Conservation (phyloP, 768 basidiomycete genomes). For the Boletus bicolor region DNA sequence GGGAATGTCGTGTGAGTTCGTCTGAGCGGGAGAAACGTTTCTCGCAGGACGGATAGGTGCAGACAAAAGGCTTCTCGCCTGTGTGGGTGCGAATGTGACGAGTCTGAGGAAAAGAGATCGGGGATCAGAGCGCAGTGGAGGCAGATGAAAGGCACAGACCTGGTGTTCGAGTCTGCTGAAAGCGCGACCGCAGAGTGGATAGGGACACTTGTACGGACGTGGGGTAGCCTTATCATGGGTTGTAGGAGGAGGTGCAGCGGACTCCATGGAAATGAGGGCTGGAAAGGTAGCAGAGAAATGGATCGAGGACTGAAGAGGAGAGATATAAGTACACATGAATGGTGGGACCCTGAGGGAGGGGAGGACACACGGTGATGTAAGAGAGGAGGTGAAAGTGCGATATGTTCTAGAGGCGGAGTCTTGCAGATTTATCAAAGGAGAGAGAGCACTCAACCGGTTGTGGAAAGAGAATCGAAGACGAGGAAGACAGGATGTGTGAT, state of each 20-base stretch:
- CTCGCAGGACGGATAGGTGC: slow-evolving; percentile 91
- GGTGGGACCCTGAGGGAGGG: slow-evolving; percentile 12
- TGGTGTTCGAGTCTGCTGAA: slow-evolving; percentile 97
- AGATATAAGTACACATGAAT: slow-evolving; percentile 31
- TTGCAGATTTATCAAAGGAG: slow-evolving; percentile 22
- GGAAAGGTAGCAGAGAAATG: slow-evolving; percentile 13
- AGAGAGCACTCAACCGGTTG: slow-evolving; percentile 16
- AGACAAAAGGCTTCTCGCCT: slow-evolving; percentile 95
- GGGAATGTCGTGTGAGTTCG: slow-evolving; percentile 92
- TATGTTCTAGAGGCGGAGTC: slow-evolving; percentile 20
- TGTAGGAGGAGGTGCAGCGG: slow-evolving; percentile 3
- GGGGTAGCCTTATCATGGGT: slow-evolving; percentile 42
- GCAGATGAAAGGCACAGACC: slow-evolving; percentile 42
- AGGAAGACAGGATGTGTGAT: slow-evolving; percentile 23
- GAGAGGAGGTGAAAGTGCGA: slow-evolving; percentile 8
- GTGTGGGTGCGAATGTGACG: slow-evolving; percentile 98
- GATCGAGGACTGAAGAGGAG: slow-evolving; percentile 19
- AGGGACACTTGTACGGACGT: slow-evolving; percentile 96
- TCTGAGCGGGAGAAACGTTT: slow-evolving; percentile 98
- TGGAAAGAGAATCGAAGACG: slow-evolving; percentile 21
- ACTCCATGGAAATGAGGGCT: slow-evolving; percentile 24
- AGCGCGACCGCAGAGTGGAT: slow-evolving; percentile 85
- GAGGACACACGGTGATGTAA: slow-evolving; percentile 23
- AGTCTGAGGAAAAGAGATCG: slow-evolving; percentile 52
- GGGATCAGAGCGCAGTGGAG: slow-evolving; percentile 15